Evolutionary conservation across 371 early-diverging fungal species (phyloP).

Genomic region (Mucor piriformis): DNA sequence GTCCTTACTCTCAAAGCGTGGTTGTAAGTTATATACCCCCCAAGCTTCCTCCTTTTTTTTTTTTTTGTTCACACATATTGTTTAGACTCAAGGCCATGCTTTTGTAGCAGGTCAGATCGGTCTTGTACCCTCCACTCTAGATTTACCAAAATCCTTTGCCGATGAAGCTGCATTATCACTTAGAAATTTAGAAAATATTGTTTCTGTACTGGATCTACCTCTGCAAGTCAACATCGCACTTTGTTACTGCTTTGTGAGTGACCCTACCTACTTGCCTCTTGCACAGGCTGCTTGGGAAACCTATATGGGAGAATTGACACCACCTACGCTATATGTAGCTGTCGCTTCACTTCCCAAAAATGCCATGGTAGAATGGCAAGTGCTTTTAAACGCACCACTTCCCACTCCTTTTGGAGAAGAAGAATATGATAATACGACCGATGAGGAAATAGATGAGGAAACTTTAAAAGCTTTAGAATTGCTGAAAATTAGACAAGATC

Average conservation of each 20-base stretch:
- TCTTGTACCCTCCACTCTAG: constrained; percentile 65
- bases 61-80: background rate
- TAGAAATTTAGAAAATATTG: constrained; percentile 50
- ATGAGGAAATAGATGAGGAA: constrained; percentile 35
- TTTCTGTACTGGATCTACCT: constrained; percentile 29
- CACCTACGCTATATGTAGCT: constrained; percentile 53
- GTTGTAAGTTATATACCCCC: constrained; percentile 36
- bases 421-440: constrained; percentile 36
- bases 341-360: constrained; percentile 63
- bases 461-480: background rate
- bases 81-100: constrained; percentile 56
- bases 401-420: constrained; percentile 14
- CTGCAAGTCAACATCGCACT: constrained; percentile 35
- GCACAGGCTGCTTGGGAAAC: constrained; percentile 43
- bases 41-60: background rate
- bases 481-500: constrained; percentile 3
- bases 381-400: constrained; percentile 32
- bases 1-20: constrained; percentile 74
- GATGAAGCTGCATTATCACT: constrained; percentile 44
- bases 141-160: constrained; percentile 41
- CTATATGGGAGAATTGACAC: constrained; percentile 18
- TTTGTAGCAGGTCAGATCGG: constrained; percentile 82
- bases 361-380: constrained; percentile 69
- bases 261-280: constrained; percentile 29
- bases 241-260: constrained; percentile 53